phyloP scores from a whole-genome alignment of 2,329 filamentous ascomycete species.

The Ophiostoma ulmi region DNA sequence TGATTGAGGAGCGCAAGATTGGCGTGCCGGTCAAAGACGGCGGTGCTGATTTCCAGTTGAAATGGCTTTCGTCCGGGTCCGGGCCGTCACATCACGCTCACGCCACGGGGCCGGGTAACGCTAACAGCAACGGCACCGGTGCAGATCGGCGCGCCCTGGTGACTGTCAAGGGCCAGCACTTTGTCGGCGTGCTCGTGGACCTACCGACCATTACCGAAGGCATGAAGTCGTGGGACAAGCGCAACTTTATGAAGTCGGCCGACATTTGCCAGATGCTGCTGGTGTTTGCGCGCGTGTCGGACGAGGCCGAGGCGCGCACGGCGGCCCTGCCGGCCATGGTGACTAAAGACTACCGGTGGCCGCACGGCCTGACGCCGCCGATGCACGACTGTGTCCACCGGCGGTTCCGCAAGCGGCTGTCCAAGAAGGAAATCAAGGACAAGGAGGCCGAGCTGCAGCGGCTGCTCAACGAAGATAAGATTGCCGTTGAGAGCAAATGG shows the following conservation, averaged over 20 bases:
- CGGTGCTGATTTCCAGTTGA: conserved; percentile 73
- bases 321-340: conserved; percentile 67
- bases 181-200: conserved; percentile 75
- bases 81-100: not conserved
- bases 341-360: conserved; percentile 65
- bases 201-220: conserved; percentile 82
- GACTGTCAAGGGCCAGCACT: conserved; percentile 62
- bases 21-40: conserved; percentile 59
- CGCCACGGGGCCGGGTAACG: not conserved
- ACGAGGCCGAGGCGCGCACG: conserved; percentile 60
- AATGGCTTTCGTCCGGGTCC: conserved; percentile 58
- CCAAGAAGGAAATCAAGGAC: conserved; percentile 76
- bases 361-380: conserved; percentile 81
- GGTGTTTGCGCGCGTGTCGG: conserved; percentile 63
- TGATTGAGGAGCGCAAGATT: conserved; percentile 71
- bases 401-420: conserved; percentile 76
- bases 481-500: conserved; percentile 54
- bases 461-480: conserved; percentile 64
- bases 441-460: conserved; percentile 75
- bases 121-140: not conserved
- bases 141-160: conserved; percentile 60
- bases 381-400: conserved; percentile 81
- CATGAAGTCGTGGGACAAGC: conserved; percentile 91
- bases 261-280: conserved; percentile 88
- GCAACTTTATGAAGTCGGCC: conserved; percentile 80